These are phyloP conservation scores for Penicillium cataractarum DNA, from an alignment of 495 filamentous ascomycete species.

Conservation along the genomic window DNA sequence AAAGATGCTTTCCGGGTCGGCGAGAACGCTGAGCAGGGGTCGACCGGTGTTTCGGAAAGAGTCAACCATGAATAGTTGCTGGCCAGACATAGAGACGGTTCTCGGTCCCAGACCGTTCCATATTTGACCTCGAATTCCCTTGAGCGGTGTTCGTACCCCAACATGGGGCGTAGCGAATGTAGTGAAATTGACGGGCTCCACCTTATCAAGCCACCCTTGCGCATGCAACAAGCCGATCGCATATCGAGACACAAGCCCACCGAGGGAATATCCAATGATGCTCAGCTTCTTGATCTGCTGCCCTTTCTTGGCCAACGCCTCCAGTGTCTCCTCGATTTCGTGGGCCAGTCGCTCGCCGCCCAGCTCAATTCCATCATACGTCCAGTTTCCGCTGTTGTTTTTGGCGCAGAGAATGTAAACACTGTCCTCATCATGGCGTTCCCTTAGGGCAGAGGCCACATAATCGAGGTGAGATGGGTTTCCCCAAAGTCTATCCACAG, in stretches of 20 bases:
- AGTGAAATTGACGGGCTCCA: constrained; percentile 89
- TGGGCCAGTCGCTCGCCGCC: constrained; percentile 85
- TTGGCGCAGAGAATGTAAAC: constrained; percentile 77
- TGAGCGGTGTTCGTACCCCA: constrained; percentile 75
- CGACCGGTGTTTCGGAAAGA: constrained; percentile 78
- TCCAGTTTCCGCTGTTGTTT: constrained; percentile 79
- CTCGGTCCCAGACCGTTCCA: constrained; percentile 83
- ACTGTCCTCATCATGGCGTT: constrained; percentile 61
- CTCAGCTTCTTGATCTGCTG: constrained; percentile 78
- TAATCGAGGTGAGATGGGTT: constrained; percentile 82
- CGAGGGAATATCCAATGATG: constrained; percentile 86
- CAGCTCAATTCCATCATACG: constrained; percentile 92
- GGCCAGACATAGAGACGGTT: constrained; percentile 76
- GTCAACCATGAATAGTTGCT: constrained; percentile 88
- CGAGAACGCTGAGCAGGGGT: constrained; percentile 77
- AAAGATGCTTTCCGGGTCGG: constrained; percentile 85
- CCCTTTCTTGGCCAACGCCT: constrained; percentile 64
- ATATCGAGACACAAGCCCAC: constrained; percentile 86
- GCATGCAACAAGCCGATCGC: constrained; percentile 81
- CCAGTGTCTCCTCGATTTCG: constrained; percentile 84
- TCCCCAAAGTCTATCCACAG: constrained; percentile 74
- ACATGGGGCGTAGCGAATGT: constrained; percentile 92
- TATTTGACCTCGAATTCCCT: constrained; percentile 65
- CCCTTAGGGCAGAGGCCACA: constrained; percentile 68
- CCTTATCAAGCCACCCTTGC: constrained; percentile 73